phyloP scores from a whole-genome alignment of 345 rosid genomes.

The Citropsis articulata region DNA sequence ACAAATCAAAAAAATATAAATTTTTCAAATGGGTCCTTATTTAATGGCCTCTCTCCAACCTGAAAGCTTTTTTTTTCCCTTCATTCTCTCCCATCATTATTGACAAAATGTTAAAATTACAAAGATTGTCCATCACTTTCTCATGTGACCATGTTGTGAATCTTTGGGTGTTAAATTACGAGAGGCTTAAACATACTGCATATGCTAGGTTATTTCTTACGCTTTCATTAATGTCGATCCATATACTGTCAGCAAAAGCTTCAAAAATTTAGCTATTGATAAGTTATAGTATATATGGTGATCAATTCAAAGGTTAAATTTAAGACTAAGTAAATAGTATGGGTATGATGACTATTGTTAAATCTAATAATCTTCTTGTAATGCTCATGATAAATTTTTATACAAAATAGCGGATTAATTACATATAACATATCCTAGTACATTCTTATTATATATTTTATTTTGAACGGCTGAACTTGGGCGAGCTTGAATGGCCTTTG shows the following conservation, averaged over 20 bases:
- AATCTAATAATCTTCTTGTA: too few relatives aligned
- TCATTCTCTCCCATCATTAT: conserved; percentile 21
- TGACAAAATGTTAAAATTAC: not conserved
- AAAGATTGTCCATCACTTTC: conserved; percentile 33
- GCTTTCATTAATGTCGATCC: conserved; percentile 11
- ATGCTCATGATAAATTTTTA: too few relatives aligned
- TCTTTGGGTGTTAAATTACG: not conserved
- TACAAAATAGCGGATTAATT: too few relatives aligned
- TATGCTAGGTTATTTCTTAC: not conserved
- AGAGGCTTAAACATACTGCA: not conserved
- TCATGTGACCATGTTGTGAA: conserved; percentile 18
- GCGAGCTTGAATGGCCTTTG: too few relatives aligned
- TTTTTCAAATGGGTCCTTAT: too few relatives aligned
- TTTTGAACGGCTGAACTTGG: too few relatives aligned
- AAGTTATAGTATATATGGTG: not conserved
- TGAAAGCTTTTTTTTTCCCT: conserved; percentile 32
- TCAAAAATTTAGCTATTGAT: not conserved
- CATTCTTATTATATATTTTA: too few relatives aligned
- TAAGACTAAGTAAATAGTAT: too few relatives aligned
- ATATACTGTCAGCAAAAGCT: not conserved
- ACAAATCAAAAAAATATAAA: too few relatives aligned
- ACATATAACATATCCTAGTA: too few relatives aligned
- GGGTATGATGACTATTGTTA: too few relatives aligned
- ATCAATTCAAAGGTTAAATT: not conserved
- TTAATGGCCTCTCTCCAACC: not conserved